phyloP scores from a whole-genome alignment of 2,329 filamentous ascomycete genomes.

The Neofusicoccum cordaticola region DNA sequence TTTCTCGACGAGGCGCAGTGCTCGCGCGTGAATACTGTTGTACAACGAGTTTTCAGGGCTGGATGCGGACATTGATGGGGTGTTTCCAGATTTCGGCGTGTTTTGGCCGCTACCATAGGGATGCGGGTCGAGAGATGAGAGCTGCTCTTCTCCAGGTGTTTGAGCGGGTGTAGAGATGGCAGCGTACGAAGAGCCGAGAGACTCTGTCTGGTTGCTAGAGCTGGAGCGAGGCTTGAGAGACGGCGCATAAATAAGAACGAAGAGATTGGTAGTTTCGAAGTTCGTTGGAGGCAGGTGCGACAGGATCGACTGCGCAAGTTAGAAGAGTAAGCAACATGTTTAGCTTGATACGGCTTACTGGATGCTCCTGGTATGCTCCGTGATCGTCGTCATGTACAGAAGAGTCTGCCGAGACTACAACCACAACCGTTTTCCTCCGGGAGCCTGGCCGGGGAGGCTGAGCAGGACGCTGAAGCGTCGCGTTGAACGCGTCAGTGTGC shows the following conservation, averaged over 20 bases:
- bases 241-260: conserved; percentile 87
- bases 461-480: conserved; percentile 22
- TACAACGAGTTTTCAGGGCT: conserved; percentile 56
- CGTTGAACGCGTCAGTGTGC: conserved; percentile 33
- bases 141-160: conserved; percentile 60
- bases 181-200: conserved; percentile 79
- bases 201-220: conserved; percentile 50
- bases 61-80: conserved; percentile 17
- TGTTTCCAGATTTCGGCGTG: conserved; percentile 30
- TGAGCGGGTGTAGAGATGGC: conserved; percentile 72
- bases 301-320: conserved; percentile 58
- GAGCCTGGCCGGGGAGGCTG: background rate
- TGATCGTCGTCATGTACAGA: conserved; percentile 27
- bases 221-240: conserved; percentile 55
- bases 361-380: conserved; percentile 12
- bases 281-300: conserved; percentile 83
- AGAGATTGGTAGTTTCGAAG: conserved; percentile 70
- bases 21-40: conserved; percentile 77
- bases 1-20: conserved; percentile 74
- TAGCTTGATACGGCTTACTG: conserved; percentile 58
- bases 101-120: conserved; percentile 43
- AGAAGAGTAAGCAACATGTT: conserved; percentile 20
- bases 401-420: conserved; percentile 81
- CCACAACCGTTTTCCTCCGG: conserved; percentile 69
- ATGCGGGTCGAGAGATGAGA: conserved; percentile 41